Conservation (phyloP, 768 basidiomycete genomes). For the Hygrophorus pudorinus region DNA sequence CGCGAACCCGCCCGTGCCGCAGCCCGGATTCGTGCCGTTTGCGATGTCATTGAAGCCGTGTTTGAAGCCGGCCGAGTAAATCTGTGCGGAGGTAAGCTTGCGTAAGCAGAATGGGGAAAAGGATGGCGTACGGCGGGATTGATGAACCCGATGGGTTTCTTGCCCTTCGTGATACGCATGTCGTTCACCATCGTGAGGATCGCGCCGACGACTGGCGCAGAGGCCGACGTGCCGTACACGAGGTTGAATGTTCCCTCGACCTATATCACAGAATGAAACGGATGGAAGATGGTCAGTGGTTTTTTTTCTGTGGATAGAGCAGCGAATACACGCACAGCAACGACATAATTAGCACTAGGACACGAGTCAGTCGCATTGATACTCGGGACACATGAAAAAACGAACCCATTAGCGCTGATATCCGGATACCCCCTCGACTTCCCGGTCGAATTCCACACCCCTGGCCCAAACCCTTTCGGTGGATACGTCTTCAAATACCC, state of each 20-base stretch:
- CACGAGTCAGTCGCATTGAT: slow-evolving; percentile 1
- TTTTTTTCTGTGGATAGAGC: background rate
- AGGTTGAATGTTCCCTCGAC: slow-evolving; percentile 26
- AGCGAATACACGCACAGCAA: slow-evolving; percentile 24
- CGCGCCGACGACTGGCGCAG: slow-evolving; percentile 36
- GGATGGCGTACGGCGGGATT: slow-evolving; percentile 27
- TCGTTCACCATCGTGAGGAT: slow-evolving; percentile 46
- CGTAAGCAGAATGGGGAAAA: slow-evolving; percentile 10
- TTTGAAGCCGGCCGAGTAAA: slow-evolving; percentile 31
- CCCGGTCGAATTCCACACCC: slow-evolving; percentile 23
- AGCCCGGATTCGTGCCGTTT: slow-evolving; percentile 25
- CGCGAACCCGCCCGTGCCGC: background rate
- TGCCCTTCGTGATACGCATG: slow-evolving; percentile 30
- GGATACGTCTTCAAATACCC: slow-evolving; percentile 7
- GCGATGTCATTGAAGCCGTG: slow-evolving; percentile 41
- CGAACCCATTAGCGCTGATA: slow-evolving; percentile 32
- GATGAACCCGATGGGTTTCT: slow-evolving; percentile 38
- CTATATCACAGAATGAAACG: slow-evolving; percentile 17
- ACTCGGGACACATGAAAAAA: background rate
- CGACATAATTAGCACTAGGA: slow-evolving; percentile 31
- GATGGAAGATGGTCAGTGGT: background rate
- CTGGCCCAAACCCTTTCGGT: slow-evolving; percentile 10
- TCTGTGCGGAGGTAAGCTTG: slow-evolving; percentile 18
- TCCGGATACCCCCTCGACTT: slow-evolving; percentile 39
- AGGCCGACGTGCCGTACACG: slow-evolving; percentile 40